Percentiles rank a stretch among this genome's conserved stretches.
Evolutionary conservation across 2,329 filamentous ascomycete genomes (phyloP).

Genomic region (Didymella arachidicola): DNA sequence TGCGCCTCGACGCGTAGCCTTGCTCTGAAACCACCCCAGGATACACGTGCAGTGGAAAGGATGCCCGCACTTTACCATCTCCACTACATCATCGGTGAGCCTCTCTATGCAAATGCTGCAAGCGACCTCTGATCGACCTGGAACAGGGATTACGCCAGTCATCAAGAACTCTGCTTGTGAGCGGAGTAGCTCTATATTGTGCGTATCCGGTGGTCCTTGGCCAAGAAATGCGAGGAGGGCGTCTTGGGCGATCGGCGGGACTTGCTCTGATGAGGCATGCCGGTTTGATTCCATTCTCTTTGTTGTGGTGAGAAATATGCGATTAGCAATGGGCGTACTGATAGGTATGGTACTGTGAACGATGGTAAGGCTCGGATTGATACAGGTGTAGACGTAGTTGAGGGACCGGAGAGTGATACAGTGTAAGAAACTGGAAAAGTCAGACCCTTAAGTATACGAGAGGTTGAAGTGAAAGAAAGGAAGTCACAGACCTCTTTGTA

Average conservation of each 20-base stretch:
- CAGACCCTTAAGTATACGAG: too few relatives aligned
- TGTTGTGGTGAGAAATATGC: background rate
- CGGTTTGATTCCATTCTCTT: background rate
- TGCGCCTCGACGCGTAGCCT: background rate
- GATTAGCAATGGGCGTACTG: too few relatives aligned
- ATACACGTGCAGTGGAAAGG: background rate
- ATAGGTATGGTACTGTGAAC: too few relatives aligned
- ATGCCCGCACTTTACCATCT: background rate
- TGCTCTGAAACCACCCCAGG: background rate
- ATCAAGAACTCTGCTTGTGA: background rate
- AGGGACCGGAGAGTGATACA: too few relatives aligned
- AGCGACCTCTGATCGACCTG: background rate
- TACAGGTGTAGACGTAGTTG: too few relatives aligned
- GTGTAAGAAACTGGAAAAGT: too few relatives aligned
- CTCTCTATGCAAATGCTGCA: background rate
- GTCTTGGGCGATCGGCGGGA: too few relatives aligned
- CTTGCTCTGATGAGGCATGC: background rate
- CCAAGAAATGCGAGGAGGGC: background rate
- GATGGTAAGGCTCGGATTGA: too few relatives aligned
- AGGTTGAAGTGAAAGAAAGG: background rate
- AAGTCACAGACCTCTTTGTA: background rate
- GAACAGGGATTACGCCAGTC: background rate
- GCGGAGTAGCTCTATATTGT: background rate
- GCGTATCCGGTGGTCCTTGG: too few relatives aligned
- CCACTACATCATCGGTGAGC: background rate